phyloP scores from a whole-genome alignment of 2,329 filamentous ascomycete species.

The Verticillium nonalfalfae region DNA sequence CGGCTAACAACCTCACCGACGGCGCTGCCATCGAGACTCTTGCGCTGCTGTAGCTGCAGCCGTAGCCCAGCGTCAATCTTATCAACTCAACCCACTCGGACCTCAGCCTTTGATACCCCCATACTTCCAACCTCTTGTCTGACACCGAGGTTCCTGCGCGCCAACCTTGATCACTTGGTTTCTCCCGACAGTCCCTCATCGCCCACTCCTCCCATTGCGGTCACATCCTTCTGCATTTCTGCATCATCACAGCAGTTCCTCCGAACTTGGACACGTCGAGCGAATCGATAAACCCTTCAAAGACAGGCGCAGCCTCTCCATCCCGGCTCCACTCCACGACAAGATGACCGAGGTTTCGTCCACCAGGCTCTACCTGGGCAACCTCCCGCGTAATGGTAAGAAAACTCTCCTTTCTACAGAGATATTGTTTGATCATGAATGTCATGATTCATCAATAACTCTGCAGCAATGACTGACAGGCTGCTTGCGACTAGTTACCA shows the following conservation, averaged over 20 bases:
- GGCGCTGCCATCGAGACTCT: background rate
- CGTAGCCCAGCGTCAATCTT: background rate
- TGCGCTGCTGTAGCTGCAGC: background rate
- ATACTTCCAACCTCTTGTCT: background rate
- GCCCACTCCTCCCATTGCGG: background rate
- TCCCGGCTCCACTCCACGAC: slow-evolving; percentile 6
- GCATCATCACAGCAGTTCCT: background rate
- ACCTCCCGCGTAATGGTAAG: slow-evolving; percentile 93
- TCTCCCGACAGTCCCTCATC: background rate
- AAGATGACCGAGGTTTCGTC: slow-evolving; percentile 85
- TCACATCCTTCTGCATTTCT: background rate
- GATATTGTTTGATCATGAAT: too few relatives aligned
- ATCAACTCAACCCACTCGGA: background rate
- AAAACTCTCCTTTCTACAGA: too few relatives aligned
- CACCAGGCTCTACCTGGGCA: slow-evolving; percentile 94
- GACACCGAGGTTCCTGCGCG: background rate
- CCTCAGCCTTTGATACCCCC: too few relatives aligned
- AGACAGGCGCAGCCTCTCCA: background rate
- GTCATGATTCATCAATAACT: background rate
- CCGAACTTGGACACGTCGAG: background rate
- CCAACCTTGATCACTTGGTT: background rate
- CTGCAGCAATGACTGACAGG: background rate
- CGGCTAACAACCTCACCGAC: background rate
- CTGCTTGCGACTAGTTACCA: slow-evolving; percentile 65
- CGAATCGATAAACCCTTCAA: background rate